Conservation (phyloP, 1,284 basidiomycete genomes). For the Heterobasidion irregulare region DNA sequence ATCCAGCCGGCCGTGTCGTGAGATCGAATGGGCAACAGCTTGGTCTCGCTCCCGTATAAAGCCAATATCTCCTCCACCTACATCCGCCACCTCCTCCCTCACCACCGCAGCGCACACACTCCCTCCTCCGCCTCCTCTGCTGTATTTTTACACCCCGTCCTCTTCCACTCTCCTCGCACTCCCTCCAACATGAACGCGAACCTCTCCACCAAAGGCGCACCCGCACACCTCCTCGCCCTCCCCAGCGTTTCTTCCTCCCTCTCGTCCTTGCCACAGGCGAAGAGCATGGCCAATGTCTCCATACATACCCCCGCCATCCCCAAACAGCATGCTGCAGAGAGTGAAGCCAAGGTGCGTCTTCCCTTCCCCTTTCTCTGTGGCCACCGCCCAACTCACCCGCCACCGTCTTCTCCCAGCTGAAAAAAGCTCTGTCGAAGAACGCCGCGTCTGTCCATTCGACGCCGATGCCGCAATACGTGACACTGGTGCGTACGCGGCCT, state of each 20-base stretch:
- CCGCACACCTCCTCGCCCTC: slow-evolving; percentile 52
- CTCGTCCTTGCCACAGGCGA: slow-evolving; percentile 60
- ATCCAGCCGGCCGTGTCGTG: background rate
- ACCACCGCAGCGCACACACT: slow-evolving; percentile 3
- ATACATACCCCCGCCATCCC: slow-evolving; percentile 65
- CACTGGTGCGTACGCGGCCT: slow-evolving; percentile 4
- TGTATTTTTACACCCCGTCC: slow-evolving; percentile 7
- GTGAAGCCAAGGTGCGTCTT: slow-evolving; percentile 59
- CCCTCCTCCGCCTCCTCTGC: slow-evolving; percentile 5
- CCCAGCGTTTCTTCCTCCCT: slow-evolving; percentile 62
- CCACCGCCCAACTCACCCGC: background rate
- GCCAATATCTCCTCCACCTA: slow-evolving; percentile 8
- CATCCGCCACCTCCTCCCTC: slow-evolving; percentile 8
- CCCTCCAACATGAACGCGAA: slow-evolving; percentile 9
- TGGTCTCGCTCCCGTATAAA: slow-evolving; percentile 20
- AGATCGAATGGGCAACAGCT: slow-evolving; percentile 11
- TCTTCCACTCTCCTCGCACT: slow-evolving; percentile 10
- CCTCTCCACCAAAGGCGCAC: slow-evolving; percentile 19
- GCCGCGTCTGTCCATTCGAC: slow-evolving; percentile 4
- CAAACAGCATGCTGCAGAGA: slow-evolving; percentile 54
- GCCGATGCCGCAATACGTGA: slow-evolving; percentile 2
- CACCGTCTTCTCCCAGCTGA: slow-evolving; percentile 5
- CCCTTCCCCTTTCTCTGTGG: background rate
- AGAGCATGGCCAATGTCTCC: slow-evolving; percentile 51
- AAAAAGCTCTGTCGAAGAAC: slow-evolving; percentile 14